Evolutionary conservation across 2,329 filamentous ascomycete genomes (phyloP).

Genomic region (Microcyclosporella mali): DNA sequence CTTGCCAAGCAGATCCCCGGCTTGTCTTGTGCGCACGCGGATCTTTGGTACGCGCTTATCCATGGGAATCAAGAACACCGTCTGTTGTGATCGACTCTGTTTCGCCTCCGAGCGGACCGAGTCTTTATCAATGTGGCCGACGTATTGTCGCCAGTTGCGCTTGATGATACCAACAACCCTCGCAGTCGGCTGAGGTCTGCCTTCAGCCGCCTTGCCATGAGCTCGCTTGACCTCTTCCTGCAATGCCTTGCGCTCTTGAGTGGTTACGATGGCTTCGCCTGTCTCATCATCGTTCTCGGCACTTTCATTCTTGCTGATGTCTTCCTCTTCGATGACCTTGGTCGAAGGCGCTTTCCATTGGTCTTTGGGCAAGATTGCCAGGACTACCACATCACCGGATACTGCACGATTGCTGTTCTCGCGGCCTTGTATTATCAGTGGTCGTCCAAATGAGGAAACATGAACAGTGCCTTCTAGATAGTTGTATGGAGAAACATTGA

Average conservation of each 20-base stretch:
- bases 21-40: constrained; percentile 82
- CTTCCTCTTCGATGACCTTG: constrained; percentile 92
- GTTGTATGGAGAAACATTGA: constrained; percentile 96
- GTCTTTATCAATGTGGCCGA: constrained; percentile 86
- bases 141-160: constrained; percentile 96
- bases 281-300: constrained; percentile 79
- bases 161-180: constrained; percentile 88
- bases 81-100: constrained; percentile 79
- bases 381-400: constrained; percentile 84
- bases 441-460: constrained; percentile 82
- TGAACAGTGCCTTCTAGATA: constrained; percentile 91
- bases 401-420: constrained; percentile 95
- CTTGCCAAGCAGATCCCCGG: constrained; percentile 81
- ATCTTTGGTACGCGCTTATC: constrained; percentile 98
- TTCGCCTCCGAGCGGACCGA: constrained; percentile 68
- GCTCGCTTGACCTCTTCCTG: constrained; percentile 86
- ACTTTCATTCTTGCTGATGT: constrained; percentile 86
- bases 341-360: constrained; percentile 97
- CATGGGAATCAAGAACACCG: constrained; percentile 93
- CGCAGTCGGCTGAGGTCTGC: constrained; percentile 79
- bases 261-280: constrained; percentile 67
- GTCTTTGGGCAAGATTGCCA: constrained; percentile 86
- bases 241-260: constrained; percentile 76
- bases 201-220: constrained; percentile 70
- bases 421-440: constrained; percentile 78